phyloP scores from a whole-genome alignment of 495 filamentous ascomycete species.

The Penicillium cosmopolitanum region DNA sequence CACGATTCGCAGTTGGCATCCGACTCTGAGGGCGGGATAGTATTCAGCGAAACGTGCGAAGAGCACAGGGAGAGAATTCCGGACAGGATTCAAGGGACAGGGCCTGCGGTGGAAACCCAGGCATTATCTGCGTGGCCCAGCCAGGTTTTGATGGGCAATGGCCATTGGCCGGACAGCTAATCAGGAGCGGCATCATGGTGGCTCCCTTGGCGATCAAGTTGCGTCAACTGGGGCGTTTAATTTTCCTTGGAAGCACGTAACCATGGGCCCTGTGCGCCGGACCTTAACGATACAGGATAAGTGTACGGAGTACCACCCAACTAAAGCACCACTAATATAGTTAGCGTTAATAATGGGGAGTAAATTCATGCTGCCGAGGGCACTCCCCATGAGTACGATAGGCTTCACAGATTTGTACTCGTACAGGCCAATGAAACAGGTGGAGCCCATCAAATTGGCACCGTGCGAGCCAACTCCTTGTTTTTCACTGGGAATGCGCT shows the following conservation, averaged over 20 bases:
- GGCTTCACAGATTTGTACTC: not conserved
- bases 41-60: slow-evolving; percentile 6
- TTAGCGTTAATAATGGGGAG: no score
- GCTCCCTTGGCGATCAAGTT: slow-evolving; percentile 24
- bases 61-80: slow-evolving; percentile 3
- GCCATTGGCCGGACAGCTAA: slow-evolving; percentile 12
- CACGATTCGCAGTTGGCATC: slow-evolving; percentile 4
- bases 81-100: slow-evolving; percentile 12
- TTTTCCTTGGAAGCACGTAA: slow-evolving; percentile 18
- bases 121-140: slow-evolving; percentile 10
- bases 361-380: no score
- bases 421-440: slow-evolving; percentile 16
- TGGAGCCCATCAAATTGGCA: not conserved
- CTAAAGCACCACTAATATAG: no score
- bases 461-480: slow-evolving; percentile 14
- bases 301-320: no score
- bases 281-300: no score
- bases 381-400: no score
- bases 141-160: slow-evolving; percentile 4
- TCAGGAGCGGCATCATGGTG: slow-evolving; percentile 10
- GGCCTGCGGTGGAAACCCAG: slow-evolving; percentile 22
- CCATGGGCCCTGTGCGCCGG: slow-evolving; percentile 15
- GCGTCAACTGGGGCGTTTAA: slow-evolving; percentile 24
- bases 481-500: slow-evolving; percentile 19
- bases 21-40: slow-evolving; percentile 3